Base-by-base conservation (phyloP, 805 yeast species). In the Saccharomyces jurei region DNA sequence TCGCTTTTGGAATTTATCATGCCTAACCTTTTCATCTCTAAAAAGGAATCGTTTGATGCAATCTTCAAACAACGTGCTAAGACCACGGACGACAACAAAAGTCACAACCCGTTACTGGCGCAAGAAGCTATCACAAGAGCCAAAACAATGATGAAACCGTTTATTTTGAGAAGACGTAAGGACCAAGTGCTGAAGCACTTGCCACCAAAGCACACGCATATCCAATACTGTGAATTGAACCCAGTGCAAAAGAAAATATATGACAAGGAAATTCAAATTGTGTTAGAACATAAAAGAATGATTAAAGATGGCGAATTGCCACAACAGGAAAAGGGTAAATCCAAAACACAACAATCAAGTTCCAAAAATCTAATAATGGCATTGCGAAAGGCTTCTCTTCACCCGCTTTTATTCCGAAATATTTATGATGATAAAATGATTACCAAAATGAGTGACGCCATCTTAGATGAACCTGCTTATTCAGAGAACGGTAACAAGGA, bases 121-220 rank as follows among this genome's bases (percentile, higher is more conserved):
- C 87, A 86, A 60, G 96, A 92, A 71, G 95, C 99, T 0, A 90
- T 94, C 58, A 79, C 83, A 32, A 87, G 90, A 66, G 99, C 99
- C 3, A 89, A 89, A 68, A 86, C 94, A 4, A 92, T 94, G 97
- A 92, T 94, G 98, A 87, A 95, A 2, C 99, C 99, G 3, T 94
- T 94, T 73, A 92, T 94, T 8, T 74, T 94, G 63, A 80, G 99
- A 71, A 83, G 99, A 68, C 86, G 85, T 67, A 94, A 94, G 73
- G 87, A 81, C 54, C 97, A 92, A 71, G 99, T 94, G 6, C 78
- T 94, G 70, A 82, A 87, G 66, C 92, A 94, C 67, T 75, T 94
- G 55, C 99, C 99, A 0, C 77, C 79, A 30, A 94, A 94, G 66
- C 72, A 75, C 53, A 89, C 85, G 55, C 73, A 72, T 48, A 78